Evolutionary conservation across 371 early-diverging fungal species (phyloP), one percentile per base, ranked within the genome.

Genomic region (Nematocida sp.): DNA sequence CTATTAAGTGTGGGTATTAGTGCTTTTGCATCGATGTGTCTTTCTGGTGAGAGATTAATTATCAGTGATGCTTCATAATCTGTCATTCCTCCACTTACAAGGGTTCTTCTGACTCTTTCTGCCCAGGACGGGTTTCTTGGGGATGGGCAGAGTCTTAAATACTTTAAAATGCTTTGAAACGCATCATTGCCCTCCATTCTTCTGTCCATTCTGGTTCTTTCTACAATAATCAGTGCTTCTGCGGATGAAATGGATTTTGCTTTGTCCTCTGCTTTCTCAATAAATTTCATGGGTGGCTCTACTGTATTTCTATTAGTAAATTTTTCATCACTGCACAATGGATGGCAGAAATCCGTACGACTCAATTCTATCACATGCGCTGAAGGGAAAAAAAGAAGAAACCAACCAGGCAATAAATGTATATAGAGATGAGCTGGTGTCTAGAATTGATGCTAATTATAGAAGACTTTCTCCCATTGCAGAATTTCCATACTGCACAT

Each of bases 31-130:
- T 75, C 76, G 0, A 55, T 66, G 60, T 75, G 50, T 40, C 47
- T 75, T 42, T 75, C 76, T 46, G 76, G 76, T n/a, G 23, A n/a
- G 47, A 75, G 52, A 47, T 75, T 75, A 27, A 75, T 75, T 4
- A 75, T 23, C 20, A 67, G 18, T 27, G 69, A 67, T 20, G 76
- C 76, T 27, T 75, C 76, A 20, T 75, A 66, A 0, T 67, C 67
- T 66, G 67, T 67, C 56, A 75, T 13, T 20, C 64, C 76, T 58
- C 33, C 52, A 33, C 64, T 66, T 25, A 52, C 45, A 40, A 66
- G 23, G 2, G 44, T 47, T 44, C 66, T 75, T 20, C 76, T n/a
- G 18, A 46, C 70, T 62, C 76, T 61, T 39, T 67, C 70, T 9
- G 76, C 76, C 76, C 76, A 75, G 18, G 44, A 25, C 33, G 52